Evolutionary conservation across 2,329 filamentous ascomycete species (phyloP).

Genomic region (Penicillium sp.): DNA sequence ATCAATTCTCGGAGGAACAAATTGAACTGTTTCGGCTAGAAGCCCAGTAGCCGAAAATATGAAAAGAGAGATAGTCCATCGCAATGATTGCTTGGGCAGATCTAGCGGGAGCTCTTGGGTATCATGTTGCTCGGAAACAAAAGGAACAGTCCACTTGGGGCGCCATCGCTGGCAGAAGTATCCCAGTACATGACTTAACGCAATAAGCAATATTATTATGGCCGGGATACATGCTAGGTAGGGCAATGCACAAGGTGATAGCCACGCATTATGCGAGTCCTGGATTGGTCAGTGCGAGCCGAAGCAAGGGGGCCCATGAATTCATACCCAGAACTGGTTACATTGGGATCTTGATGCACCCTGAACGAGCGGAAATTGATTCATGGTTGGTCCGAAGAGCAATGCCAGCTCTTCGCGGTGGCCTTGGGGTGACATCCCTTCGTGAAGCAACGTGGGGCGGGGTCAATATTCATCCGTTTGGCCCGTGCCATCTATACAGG

Average conservation of each 20-base stretch:
- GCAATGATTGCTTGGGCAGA: constrained; percentile 27
- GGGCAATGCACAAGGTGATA: constrained; percentile 35
- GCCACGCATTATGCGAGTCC: constrained; percentile 38
- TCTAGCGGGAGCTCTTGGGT: constrained; percentile 32
- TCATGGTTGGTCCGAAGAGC: constrained; percentile 13
- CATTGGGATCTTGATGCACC: constrained; percentile 7
- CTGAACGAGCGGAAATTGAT: constrained; percentile 17
- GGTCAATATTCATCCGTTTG: constrained; percentile 10
- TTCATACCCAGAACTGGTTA: constrained; percentile 21
- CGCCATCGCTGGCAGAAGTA: constrained; percentile 27
- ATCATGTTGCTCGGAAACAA: constrained; percentile 47
- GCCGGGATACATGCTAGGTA: constrained; percentile 35
- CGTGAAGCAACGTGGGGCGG: constrained; percentile 1
- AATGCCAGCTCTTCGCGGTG: background rate
- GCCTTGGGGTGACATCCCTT: background rate
- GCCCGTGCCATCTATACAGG: constrained; percentile 4
- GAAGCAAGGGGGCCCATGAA: background rate
- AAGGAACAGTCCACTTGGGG: constrained; percentile 53
- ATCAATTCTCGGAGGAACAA: constrained; percentile 19
- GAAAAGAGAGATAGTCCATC: constrained; percentile 41
- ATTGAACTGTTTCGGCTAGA: constrained; percentile 32
- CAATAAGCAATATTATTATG: constrained; percentile 26
- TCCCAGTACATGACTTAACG: constrained; percentile 29
- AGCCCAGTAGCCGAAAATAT: constrained; percentile 39
- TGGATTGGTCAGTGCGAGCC: constrained; percentile 19